Evolutionary conservation across 495 filamentous ascomycete species (phyloP), one percentile per base, ranked within the genome.

Genomic region (Lasiosphaeriaceae sp.): DNA sequence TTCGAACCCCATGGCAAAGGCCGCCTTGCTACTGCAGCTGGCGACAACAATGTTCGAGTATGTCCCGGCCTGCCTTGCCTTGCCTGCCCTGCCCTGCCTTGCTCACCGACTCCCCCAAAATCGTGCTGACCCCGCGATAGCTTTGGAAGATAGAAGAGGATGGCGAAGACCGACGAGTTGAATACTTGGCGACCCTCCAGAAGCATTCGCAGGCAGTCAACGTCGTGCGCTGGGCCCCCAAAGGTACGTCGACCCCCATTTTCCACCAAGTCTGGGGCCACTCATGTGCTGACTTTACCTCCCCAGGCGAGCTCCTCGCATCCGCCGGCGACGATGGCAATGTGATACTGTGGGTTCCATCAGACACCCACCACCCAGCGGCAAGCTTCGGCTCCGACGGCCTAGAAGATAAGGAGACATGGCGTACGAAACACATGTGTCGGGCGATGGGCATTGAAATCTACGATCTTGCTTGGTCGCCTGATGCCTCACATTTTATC

Each of bases 191-290:
- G 44, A 97, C 92, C 0, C 78, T 97, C 55, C 74, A 86, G 24
- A 96, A 95, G 71, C 94, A 99, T 71, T 93, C 90, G 21, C 95
- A 97, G 73, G 90, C 94, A 26, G 95, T 99, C 61, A 99, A 99
- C 81, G 94, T 97, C 43, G 95, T 99, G 19, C 82, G 94, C 62
- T 99, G 92, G 79, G 88, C 90, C 65, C 94, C 94, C 14, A 88
- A 89, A 79, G 94, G 91, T 94, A 74, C 47, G 71, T 48, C 39
- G 16, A 12, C 4, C 43, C 24, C 23, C 20, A 2, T 23, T 0
- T 1, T 5, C 43, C 16, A 20, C 17, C 17, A 17, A 23, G n/a
- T 1, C 23, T 22, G 39, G 9, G 21, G 21, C n/a, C 11, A 35
- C 14, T 21, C 16, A 9, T 4, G 19, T 54, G 55, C 41, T 52